Evolutionary conservation across 2,329 filamentous ascomycete genomes (phyloP), one percentile per base, ranked within the genome.

Genomic region (Alternaria conjuncta): DNA sequence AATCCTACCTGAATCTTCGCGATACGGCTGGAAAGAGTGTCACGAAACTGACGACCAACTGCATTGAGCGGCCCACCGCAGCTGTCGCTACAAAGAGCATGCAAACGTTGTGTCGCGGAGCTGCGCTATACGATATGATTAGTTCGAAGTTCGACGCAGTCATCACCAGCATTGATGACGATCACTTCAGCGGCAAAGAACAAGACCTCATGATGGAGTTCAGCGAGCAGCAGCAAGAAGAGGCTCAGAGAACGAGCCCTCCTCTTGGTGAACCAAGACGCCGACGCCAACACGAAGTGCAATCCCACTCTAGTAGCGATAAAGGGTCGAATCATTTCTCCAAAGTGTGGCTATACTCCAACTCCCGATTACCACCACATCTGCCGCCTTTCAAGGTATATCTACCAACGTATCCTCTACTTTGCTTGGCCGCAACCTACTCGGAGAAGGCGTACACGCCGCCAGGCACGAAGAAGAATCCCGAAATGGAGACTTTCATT

Each of bases 391-490:
- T 96, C 51, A 88, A 87, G 71, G 81, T 95, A 85, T 91, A 93
- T 73, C 87, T 93, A 45, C 84, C 90, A 0, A 93, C 91, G 0
- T 96, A 90, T 79, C 92, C 90, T 2, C 85, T 97, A 6, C 83
- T 96, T 46, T 93, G 90, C 72, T 85, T 95, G 10, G 93, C 93
- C 3, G 92, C 93, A 0, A 88, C 90, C 64, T 94, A 93, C 76
- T 92, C 93, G 0, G 87, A 91, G 65, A 85, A 87, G 36, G 93
- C 92, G 3, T 97, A 97, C 77, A 85, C 87, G 10, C 68, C 45
- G 85, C 74, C 71, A 18, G 62, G 64, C 13, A 89, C 92, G 0
- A 81, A 82, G 0, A 86, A 86, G 1, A 82, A 84, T 1, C 82
- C 84, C 21, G 91, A 94, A 78, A 84, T 85, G 12, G 88, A 92